These are phyloP conservation scores for Fusarium camptoceras DNA, from an alignment of 2,329 filamentous ascomycete genomes.

Conservation along the genomic window DNA sequence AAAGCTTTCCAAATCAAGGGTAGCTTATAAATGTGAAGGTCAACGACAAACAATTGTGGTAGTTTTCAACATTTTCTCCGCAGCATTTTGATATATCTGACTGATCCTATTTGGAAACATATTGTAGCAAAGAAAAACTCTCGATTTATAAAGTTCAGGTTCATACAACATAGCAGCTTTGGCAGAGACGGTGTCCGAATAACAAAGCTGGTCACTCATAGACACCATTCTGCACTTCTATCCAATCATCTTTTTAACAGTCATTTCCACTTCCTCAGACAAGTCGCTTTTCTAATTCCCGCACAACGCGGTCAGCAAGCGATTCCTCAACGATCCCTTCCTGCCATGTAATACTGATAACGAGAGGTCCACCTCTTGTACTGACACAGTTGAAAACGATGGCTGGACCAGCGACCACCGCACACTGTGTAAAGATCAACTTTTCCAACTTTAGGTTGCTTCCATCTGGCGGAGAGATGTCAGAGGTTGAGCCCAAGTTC, in stretches of 20 bases:
- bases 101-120: too few relatives aligned
- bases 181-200: not conserved
- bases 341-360: conserved; percentile 23
- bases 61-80: too few relatives aligned
- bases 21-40: too few relatives aligned
- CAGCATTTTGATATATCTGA: too few relatives aligned
- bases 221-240: not conserved
- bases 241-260: not conserved
- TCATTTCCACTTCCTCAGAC: not conserved
- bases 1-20: too few relatives aligned
- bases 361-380: not conserved
- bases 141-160: too few relatives aligned
- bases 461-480: accelerated
- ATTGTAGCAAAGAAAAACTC: too few relatives aligned
- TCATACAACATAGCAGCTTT: not conserved
- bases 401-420: conserved; percentile 17
- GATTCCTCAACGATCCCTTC: conserved; percentile 3
- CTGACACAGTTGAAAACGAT: conserved; percentile 28
- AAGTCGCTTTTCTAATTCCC: not conserved
- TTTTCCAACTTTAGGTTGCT: not conserved
- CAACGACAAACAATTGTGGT: too few relatives aligned
- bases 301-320: not conserved
- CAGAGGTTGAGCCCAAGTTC: conserved; percentile 7
- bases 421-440: conserved; percentile 22
- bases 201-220: not conserved